These are phyloP conservation scores for Monosporascus sp. DNA, from an alignment of 2,329 filamentous ascomycete species.

Conservation along the genomic window DNA sequence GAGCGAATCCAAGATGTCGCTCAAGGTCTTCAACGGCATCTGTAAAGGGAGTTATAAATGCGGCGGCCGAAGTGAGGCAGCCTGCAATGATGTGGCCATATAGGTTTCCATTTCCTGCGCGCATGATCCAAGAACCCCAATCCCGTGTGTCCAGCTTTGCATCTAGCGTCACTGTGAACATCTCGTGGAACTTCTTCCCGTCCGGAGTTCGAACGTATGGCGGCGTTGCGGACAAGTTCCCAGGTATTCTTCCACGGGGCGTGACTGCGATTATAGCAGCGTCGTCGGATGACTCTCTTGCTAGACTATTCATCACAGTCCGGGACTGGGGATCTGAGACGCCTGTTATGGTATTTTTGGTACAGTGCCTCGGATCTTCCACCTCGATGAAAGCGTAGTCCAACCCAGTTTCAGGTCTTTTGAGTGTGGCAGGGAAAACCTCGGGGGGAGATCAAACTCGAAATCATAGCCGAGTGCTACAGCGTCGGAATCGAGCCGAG, in stretches of 20 bases:
- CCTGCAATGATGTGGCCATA: constrained; percentile 3
- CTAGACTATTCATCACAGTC: neutral
- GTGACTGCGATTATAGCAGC: neutral
- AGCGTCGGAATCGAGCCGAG: neutral
- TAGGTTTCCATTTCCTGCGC: neutral
- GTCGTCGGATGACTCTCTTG: neutral
- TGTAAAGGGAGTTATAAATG: neutral
- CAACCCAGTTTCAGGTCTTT: neutral
- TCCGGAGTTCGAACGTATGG: neutral
- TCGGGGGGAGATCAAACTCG: neutral
- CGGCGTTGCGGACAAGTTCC: neutral
- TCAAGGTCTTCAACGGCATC: neutral
- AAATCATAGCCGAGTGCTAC: neutral
- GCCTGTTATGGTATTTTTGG: neutral
- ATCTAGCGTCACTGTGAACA: neutral
- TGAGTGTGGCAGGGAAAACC: neutral
- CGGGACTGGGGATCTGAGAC: neutral
- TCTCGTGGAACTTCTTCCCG: neutral
- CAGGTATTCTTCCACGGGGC: neutral
- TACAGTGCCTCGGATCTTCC: neutral
- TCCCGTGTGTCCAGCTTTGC: neutral
- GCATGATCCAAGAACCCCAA: neutral
- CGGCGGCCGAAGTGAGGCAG: neutral
- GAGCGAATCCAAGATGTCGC: neutral
- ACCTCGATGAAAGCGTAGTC: neutral